Evolutionary conservation across 371 early-diverging fungal genomes (phyloP).

Genomic region (Chytridiales sp.): DNA sequence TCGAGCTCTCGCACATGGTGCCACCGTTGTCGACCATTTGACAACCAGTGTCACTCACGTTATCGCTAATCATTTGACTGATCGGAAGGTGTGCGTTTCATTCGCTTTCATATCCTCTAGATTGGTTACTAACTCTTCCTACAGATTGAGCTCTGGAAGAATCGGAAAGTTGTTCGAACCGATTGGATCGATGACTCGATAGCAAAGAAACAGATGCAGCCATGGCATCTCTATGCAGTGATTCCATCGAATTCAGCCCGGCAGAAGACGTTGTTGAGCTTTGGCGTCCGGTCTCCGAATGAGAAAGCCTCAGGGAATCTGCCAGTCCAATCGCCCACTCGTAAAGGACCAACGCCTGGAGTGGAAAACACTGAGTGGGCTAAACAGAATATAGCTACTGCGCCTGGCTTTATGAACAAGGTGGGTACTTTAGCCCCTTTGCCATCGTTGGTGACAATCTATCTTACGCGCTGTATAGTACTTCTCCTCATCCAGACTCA

Average conservation of each 20-base stretch:
- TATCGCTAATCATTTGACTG: slow-evolving; percentile 43
- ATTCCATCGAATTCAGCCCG: slow-evolving; percentile 13
- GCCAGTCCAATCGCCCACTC: slow-evolving; percentile 9
- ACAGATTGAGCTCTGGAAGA: slow-evolving; percentile 24
- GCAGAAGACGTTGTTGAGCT: slow-evolving; percentile 22
- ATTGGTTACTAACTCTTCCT: background rate
- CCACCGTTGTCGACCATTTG: slow-evolving; percentile 29
- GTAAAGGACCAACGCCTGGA: background rate
- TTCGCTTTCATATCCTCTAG: background rate
- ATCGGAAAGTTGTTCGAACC: slow-evolving; percentile 66
- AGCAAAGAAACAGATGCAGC: slow-evolving; percentile 52
- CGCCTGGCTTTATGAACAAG: slow-evolving; percentile 76
- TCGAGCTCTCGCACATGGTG: slow-evolving; percentile 36
- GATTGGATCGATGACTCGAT: slow-evolving; percentile 77
- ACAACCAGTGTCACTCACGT: slow-evolving; percentile 40
- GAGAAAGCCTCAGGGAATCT: too few relatives aligned
- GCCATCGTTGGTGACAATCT: too few relatives aligned
- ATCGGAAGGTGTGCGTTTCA: slow-evolving; percentile 25
- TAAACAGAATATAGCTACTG: slow-evolving; percentile 30
- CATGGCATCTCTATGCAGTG: slow-evolving; percentile 66
- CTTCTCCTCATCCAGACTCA: slow-evolving; percentile 78
- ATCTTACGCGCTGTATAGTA: too few relatives aligned
- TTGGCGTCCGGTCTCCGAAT: too few relatives aligned
- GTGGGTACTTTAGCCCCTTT: too few relatives aligned
- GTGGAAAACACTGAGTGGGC: slow-evolving; percentile 20